These are phyloP conservation scores for Fraxinus sp. DNA, from an alignment of 305 asterid genomes.

Conservation along the genomic window DNA sequence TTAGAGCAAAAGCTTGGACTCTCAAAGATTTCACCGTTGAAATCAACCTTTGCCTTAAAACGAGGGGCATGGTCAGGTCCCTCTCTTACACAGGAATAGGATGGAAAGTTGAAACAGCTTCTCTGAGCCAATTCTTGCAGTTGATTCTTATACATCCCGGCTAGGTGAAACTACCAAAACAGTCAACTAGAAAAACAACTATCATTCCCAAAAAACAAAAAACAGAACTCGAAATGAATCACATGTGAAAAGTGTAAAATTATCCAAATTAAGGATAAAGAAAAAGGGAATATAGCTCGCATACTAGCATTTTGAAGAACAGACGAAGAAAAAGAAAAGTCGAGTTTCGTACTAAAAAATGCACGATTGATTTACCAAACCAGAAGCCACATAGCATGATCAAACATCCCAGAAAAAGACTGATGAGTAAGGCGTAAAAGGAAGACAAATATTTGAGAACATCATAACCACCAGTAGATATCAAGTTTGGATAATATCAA, in stretches of 20 bases:
- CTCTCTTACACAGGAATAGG: slow-evolving; percentile 42
- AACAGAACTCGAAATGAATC: background rate
- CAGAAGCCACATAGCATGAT: background rate
- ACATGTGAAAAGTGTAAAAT: background rate
- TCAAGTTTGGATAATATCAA: background rate
- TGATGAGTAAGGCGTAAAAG: background rate
- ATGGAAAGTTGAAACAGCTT: slow-evolving; percentile 56
- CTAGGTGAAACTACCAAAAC: background rate
- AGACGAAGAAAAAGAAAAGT: background rate
- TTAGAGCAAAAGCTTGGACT: slow-evolving; percentile 43
- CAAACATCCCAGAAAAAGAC: background rate
- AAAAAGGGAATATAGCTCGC: background rate
- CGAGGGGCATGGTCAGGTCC: slow-evolving; percentile 62
- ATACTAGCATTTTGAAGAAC: background rate
- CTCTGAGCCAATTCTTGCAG: slow-evolving; percentile 55
- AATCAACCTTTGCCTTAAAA: slow-evolving; percentile 51
- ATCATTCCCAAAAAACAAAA: background rate
- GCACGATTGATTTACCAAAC: background rate
- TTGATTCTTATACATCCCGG: slow-evolving; percentile 51
- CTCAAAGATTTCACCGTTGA: slow-evolving; percentile 53
- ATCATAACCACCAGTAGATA: background rate
- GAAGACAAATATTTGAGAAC: background rate
- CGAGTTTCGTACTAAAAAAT: background rate
- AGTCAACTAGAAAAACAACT: background rate
- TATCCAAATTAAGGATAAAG: background rate